Base-by-base conservation (phyloP, 805 yeast genomes). In the Candida lessepsii region DNA sequence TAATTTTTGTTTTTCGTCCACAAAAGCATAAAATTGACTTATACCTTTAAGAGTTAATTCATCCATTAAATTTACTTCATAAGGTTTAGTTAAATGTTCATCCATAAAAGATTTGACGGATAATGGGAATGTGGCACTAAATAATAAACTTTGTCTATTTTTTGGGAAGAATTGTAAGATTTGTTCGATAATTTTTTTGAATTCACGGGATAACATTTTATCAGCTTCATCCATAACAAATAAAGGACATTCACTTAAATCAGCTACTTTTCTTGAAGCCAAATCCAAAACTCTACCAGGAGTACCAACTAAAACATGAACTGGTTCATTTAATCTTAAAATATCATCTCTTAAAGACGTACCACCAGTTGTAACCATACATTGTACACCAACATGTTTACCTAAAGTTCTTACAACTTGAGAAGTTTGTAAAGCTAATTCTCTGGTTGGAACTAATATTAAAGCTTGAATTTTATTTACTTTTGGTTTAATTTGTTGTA, bases 171-270 rank as follows among this genome's bases (percentile, higher is more conserved):
- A 86, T 32, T 73, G 71, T 53, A 93, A 73, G 47, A 91, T 85
- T 61, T 87, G 95, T 61, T 86, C 95, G 48, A 91, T 86, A 41
- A 90, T 82, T 25, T 79, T 77, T 51, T 85, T 84, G 65, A 93
- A 93, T 57, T 93, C 99, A 52, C 87, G 80, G 27, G 93, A 80
- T 45, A 93, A 76, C 85, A 93, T 86, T 65, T 93, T 93, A 66
- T 93, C 99, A 42, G 99, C 99, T 73, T 93, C 99, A 65, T 93
- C 99, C 97, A 93, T 89, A 39, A 95, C 82, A 61, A 93, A 89
- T 61, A 87, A 73, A 32, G 85, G 82, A 66, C 96, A 87, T 47
- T 83, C 85, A 40, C 86, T 80, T 45, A 93, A 76, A 58, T 91
- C 95, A 9, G 96, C 96, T 40, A 91, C 73, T 39, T 77, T 74